phyloP scores from a whole-genome alignment of 192 early-diverging fungal species.

The Umbelopsis sp. region DNA sequence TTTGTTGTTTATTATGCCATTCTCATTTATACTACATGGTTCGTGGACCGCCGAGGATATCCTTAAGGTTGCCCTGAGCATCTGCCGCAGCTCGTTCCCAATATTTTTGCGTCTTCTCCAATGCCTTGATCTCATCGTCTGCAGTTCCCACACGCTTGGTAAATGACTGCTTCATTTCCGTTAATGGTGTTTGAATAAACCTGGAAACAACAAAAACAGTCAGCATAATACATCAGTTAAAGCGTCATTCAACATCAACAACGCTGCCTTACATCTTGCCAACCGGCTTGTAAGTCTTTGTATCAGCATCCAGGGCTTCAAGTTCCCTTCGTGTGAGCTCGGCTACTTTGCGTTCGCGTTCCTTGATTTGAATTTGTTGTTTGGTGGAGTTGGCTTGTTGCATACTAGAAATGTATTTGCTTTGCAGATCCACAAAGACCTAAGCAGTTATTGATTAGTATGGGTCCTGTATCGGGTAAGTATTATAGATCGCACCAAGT shows the following conservation, averaged over 20 bases:
- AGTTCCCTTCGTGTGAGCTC: constrained; percentile 75
- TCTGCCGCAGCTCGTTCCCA: constrained; percentile 42
- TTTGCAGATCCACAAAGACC: constrained; percentile 70
- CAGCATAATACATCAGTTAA: neutral
- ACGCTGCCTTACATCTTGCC: constrained; percentile 67
- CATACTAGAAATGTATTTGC: constrained; percentile 59
- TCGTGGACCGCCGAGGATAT: constrained; percentile 44
- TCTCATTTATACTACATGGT: neutral
- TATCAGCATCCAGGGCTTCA: constrained; percentile 47
- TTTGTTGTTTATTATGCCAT: neutral
- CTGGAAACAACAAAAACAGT: constrained; percentile 9
- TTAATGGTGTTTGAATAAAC: constrained; percentile 40
- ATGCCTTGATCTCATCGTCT: constrained; percentile 36
- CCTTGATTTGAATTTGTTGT: constrained; percentile 63
- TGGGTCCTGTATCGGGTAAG: neutral
- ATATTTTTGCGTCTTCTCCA: constrained; percentile 48
- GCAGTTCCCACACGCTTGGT: constrained; percentile 15
- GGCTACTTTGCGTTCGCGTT: constrained; percentile 67
- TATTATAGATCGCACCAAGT: neutral
- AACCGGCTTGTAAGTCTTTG: constrained; percentile 70
- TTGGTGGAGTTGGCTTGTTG: constrained; percentile 64
- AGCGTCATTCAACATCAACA: neutral
- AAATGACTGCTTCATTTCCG: constrained; percentile 36
- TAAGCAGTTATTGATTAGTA: constrained; percentile 5
- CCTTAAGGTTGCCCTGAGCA: constrained; percentile 44